Percentiles rank a stretch among this genome's conserved stretches.
These are phyloP conservation scores for Polyrhizophydium stewartii DNA, from an alignment of 371 early-diverging fungal genomes.

Conservation along the genomic window DNA sequence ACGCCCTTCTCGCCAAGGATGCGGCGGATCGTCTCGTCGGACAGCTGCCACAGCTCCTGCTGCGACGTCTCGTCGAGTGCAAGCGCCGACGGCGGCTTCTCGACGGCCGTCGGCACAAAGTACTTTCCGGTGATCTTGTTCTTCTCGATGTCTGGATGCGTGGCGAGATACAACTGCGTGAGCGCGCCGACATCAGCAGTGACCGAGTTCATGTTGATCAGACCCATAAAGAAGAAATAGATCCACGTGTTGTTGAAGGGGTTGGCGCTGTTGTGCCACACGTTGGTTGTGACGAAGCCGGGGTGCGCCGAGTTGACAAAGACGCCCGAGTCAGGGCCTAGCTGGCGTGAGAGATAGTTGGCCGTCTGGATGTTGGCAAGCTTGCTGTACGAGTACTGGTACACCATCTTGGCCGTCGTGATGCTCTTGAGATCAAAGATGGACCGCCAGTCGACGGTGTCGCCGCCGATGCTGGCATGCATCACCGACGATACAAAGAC, in stretches of 20 bases:
- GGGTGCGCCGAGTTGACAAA: constrained; percentile 34
- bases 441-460: constrained; percentile 13
- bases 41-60: too few species aligned
- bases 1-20: too few species aligned
- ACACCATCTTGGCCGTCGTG: constrained; percentile 6
- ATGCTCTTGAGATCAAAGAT: constrained; percentile 31
- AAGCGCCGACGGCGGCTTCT: background rate
- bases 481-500: constrained; percentile 26
- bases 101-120: constrained; percentile 13
- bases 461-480: constrained; percentile 4
- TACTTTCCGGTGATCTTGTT: constrained; percentile 24
- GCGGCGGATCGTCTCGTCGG: too few species aligned
- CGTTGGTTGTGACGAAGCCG: constrained; percentile 22
- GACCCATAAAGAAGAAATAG: too few species aligned
- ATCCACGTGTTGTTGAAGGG: background rate
- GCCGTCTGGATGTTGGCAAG: constrained; percentile 37
- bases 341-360: constrained; percentile 27
- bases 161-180: constrained; percentile 34
- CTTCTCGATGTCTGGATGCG: constrained; percentile 25
- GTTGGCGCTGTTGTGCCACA: background rate
- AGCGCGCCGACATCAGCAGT: constrained; percentile 25
- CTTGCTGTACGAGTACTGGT: constrained; percentile 26
- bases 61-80: too few species aligned
- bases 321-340: constrained; percentile 30
- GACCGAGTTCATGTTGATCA: constrained; percentile 3